phyloP scores from a whole-genome alignment of 2,329 filamentous ascomycete genomes.

The Chrysoporthe austroafricana region DNA sequence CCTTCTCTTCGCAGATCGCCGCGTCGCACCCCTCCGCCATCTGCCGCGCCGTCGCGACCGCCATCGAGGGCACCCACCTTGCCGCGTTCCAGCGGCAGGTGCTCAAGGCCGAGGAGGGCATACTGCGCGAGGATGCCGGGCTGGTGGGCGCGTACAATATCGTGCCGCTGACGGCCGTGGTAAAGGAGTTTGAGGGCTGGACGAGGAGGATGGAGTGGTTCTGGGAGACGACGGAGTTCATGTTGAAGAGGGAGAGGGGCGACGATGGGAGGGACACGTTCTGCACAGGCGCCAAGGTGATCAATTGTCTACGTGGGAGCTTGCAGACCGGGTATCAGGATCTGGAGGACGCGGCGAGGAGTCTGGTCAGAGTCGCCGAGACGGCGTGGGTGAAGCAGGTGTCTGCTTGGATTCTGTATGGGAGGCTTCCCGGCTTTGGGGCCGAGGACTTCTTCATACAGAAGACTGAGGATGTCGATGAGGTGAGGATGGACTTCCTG shows the following conservation, averaged over 20 bases:
- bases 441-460: constrained; percentile 86
- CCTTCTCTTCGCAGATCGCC: constrained; percentile 68
- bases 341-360: constrained; percentile 75
- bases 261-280: constrained; percentile 32
- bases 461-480: constrained; percentile 46
- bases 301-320: constrained; percentile 75
- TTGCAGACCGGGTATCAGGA: constrained; percentile 88
- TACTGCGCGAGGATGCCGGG: constrained; percentile 75
- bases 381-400: constrained; percentile 89
- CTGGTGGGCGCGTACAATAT: constrained; percentile 92
- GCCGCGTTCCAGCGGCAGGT: constrained; percentile 82
- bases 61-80: constrained; percentile 75
- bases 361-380: constrained; percentile 79
- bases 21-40: constrained; percentile 77
- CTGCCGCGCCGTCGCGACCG: constrained; percentile 83
- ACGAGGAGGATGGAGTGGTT: constrained; percentile 84
- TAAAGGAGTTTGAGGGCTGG: constrained; percentile 88
- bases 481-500: constrained; percentile 39
- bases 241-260: constrained; percentile 49
- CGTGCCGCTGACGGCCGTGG: constrained; percentile 84
- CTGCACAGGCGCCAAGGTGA: constrained; percentile 73
- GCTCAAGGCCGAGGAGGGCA: constrained; percentile 78
- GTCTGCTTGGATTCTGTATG: constrained; percentile 89
- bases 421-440: constrained; percentile 77
- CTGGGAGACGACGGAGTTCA: constrained; percentile 72